phyloP scores from a whole-genome alignment of 2,329 filamentous ascomycete species.

The Macrophomina tecta region DNA sequence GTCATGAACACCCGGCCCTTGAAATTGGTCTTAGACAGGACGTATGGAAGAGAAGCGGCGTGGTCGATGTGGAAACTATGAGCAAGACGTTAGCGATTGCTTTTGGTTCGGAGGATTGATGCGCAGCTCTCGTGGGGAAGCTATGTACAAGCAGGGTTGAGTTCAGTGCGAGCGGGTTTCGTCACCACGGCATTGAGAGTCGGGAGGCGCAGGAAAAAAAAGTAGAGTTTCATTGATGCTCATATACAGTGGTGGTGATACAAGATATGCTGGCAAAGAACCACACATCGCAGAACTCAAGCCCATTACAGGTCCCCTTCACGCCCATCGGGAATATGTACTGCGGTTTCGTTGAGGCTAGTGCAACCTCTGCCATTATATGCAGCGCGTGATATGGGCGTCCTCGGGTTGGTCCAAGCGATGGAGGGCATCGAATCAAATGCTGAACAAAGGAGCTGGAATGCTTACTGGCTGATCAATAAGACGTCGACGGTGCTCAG shows the following conservation, averaged over 20 bases:
- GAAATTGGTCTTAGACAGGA: conserved; percentile 97
- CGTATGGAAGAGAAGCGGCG: conserved; percentile 97
- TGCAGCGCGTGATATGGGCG: not conserved
- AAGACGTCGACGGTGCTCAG: conserved; percentile 96
- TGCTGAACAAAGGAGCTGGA: conserved; percentile 30
- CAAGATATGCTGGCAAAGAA: conserved; percentile 19
- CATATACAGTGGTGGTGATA: conserved; percentile 29
- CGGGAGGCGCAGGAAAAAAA: conserved; percentile 23
- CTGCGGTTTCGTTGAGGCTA: not conserved
- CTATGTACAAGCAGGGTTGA: conserved; percentile 27
- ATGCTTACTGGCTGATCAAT: conserved; percentile 96
- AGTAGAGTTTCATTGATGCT: conserved; percentile 30
- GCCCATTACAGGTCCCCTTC: conserved; percentile 15
- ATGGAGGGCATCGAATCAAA: conserved; percentile 12
- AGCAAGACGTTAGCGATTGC: conserved; percentile 12
- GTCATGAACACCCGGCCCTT: conserved; percentile 98
- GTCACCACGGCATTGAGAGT: conserved; percentile 27
- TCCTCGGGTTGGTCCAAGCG: conserved; percentile 2
- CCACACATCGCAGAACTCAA: conserved; percentile 23
- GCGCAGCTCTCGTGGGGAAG: not conserved
- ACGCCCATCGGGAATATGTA: not conserved
- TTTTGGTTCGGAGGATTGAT: not conserved
- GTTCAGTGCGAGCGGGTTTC: conserved; percentile 20
- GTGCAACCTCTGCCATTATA: not conserved
- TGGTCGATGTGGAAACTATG: conserved; percentile 96